Conservation (phyloP, 305 asterid genomes). For the Solanum aculeatissimum region DNA sequence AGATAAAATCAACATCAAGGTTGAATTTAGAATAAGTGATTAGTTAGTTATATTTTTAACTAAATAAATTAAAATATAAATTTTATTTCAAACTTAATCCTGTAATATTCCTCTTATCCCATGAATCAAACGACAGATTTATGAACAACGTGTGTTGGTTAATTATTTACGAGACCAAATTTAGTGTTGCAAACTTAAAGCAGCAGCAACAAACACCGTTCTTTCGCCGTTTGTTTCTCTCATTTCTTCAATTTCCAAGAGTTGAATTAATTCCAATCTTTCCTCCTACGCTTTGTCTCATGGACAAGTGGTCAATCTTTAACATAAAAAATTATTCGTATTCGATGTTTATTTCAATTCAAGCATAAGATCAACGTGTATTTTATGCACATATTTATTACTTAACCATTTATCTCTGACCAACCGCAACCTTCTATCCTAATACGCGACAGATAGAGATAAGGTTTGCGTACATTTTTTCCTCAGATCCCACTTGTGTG, state of each 20-base stretch:
- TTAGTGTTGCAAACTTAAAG: background rate
- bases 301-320: background rate
- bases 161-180: background rate
- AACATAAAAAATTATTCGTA: background rate
- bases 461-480: too few relatives aligned
- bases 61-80: background rate
- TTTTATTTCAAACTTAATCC: background rate
- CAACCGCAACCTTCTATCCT: too few relatives aligned
- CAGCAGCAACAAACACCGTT: conserved; percentile 7
- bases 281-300: background rate
- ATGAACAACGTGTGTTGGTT: background rate
- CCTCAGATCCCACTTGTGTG: too few relatives aligned
- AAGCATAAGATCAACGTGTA: too few relatives aligned
- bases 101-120: background rate
- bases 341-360: background rate
- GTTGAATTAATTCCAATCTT: background rate
- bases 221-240: conserved; percentile 9
- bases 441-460: too few relatives aligned
- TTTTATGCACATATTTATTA: too few relatives aligned
- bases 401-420: too few relatives aligned
- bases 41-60: background rate
- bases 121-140: background rate
- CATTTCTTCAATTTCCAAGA: background rate
- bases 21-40: background rate
- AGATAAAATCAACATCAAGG: too few relatives aligned